A percentile compares a stretch with the other conserved stretches of the same genome.
Evolutionary conservation across 768 basidiomycete genomes (phyloP).

Genomic region (Leucosporidium scottii): DNA sequence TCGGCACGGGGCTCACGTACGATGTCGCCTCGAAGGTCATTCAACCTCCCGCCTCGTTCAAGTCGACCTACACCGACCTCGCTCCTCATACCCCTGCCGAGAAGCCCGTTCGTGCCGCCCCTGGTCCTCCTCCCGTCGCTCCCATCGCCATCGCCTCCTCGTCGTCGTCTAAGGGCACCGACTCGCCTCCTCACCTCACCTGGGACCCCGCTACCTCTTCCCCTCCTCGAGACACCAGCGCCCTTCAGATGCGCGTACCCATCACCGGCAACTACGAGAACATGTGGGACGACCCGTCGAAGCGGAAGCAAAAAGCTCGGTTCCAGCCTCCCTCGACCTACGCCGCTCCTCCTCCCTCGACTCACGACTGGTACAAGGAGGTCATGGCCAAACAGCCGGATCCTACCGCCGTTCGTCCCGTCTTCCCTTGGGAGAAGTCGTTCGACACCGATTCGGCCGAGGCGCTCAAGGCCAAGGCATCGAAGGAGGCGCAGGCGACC

Average conservation of each 20-base stretch:
- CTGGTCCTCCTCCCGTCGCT: constrained; percentile 1
- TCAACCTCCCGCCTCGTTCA: constrained; percentile 41
- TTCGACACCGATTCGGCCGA: background rate
- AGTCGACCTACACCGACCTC: constrained; percentile 37
- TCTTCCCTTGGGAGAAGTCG: constrained; percentile 86
- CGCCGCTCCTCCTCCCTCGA: constrained; percentile 58
- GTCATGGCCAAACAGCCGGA: constrained; percentile 55
- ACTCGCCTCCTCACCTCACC: constrained; percentile 24
- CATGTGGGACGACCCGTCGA: constrained; percentile 66
- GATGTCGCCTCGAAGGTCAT: constrained; percentile 30
- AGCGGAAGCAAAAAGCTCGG: constrained; percentile 41
- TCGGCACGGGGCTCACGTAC: constrained; percentile 54
- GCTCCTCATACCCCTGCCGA: constrained; percentile 46
- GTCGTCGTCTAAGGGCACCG: constrained; percentile 3
- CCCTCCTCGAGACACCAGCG: constrained; percentile 57
- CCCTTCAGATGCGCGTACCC: constrained; percentile 55
- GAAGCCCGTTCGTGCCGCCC: constrained; percentile 2
- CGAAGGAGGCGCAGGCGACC: too few species aligned
- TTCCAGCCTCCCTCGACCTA: constrained; percentile 58
- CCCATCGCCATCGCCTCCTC: constrained; percentile 13
- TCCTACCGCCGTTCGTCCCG: constrained; percentile 58
- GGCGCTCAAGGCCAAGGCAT: too few species aligned
- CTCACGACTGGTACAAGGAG: constrained; percentile 56
- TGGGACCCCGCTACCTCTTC: constrained; percentile 79
- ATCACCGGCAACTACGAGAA: constrained; percentile 72